Evolutionary conservation across 768 basidiomycete species (phyloP).

Genomic region (Strobilomyces dryophilus): DNA sequence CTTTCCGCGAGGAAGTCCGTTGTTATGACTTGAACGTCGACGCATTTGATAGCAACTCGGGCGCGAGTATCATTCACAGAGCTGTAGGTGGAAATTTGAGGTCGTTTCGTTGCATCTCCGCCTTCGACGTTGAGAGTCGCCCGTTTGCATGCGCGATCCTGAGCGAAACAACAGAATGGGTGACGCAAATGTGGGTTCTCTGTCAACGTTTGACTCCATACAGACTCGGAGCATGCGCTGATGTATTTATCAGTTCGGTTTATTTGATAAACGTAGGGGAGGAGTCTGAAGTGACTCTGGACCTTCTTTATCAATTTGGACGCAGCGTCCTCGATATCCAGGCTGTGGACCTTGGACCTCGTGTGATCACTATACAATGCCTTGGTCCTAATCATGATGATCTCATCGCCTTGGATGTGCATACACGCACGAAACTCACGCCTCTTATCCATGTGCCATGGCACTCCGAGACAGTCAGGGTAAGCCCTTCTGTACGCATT

Average conservation of each 20-base stretch:
- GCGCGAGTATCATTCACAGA: background rate
- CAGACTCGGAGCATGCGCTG: background rate
- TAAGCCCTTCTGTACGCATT: background rate
- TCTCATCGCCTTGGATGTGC: background rate
- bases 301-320: conserved; percentile 15
- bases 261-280: conserved; percentile 5
- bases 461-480: background rate
- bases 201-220: background rate
- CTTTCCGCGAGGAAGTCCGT: conserved; percentile 10
- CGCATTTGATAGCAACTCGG: background rate
- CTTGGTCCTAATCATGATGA: background rate
- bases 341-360: background rate
- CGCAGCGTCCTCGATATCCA: background rate
- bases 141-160: background rate
- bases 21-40: conserved; percentile 2
- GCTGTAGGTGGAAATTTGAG: background rate
- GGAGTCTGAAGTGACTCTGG: conserved; percentile 4
- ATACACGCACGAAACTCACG: background rate
- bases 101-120: background rate
- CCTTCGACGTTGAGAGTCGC: background rate
- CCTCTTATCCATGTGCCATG: background rate
- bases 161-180: background rate
- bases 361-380: background rate
- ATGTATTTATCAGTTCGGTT: conserved; percentile 5
- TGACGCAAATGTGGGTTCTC: conserved; percentile 2